Evolutionary conservation across 148 eudicot species (phyloP), one percentile per base, ranked within the genome.

Genomic region (Camellia granthamiana): DNA sequence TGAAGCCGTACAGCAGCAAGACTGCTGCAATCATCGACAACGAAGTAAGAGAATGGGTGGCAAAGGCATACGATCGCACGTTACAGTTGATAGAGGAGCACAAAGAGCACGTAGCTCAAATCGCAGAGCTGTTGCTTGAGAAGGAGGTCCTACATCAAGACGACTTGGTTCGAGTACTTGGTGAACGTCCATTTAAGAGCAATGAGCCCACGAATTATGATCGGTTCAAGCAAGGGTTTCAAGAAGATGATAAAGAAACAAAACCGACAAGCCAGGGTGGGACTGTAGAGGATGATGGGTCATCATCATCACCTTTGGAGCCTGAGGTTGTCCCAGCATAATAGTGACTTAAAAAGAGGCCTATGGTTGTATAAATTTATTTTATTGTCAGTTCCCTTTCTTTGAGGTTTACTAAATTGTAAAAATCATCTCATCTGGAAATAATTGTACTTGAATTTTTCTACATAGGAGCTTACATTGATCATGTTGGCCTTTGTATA

Each of bases 101-200:
- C 82, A 95, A 87, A 75, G 97, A 95, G 66, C 91, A 88, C 2
- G 91, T 95, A 12, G 91, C 93, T 71, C 79, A 85, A 81, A 87
- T 95, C 21, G 99, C 99, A 0, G 97, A 95, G 85, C 86, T 89
- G n/a, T 77, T 95, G 64, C 92, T 95, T 0, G 94, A 93, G 76
- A 95, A 93, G 82, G 99, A 95, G 83, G 95, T 93, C 49, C 90
- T 95, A 23, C 99, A 95, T 85, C 99, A 93, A 80, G 97, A 95
- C 0, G 99, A 95, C 87, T 85, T 95, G 89, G 68, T 87, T 21
- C 84, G 78, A 5, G 90, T 95, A 63, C 84, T 95, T 12, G 99
- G 99, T 74, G 94, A 92, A 69, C 92, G 97, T 4, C 93, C 99
- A 2, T 95, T 88, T 74, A 87, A 90, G 88, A 60, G 88, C 3